Conservation (phyloP, 768 basidiomycete species). For the Coprinopsis cinerea region DNA sequence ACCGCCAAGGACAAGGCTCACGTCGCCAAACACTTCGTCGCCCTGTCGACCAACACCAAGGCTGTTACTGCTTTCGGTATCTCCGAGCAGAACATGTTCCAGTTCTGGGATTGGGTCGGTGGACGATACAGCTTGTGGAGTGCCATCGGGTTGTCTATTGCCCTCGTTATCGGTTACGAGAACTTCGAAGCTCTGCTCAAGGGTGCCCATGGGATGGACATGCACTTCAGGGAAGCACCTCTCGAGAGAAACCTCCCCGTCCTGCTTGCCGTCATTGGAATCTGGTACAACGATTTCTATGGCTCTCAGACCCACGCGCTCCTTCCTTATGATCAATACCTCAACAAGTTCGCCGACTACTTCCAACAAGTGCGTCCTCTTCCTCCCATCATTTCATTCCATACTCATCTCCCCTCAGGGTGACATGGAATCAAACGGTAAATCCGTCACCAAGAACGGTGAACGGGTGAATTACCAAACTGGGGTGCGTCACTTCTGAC, state of each 20-base stretch:
- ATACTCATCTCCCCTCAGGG: too few relatives aligned
- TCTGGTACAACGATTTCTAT: slow-evolving; percentile 99
- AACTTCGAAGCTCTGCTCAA: slow-evolving; percentile 86
- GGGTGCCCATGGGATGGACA: slow-evolving; percentile 97
- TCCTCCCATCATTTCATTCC: background rate
- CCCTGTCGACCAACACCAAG: slow-evolving; percentile 92
- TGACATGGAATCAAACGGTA: slow-evolving; percentile 99
- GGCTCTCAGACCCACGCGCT: slow-evolving; percentile 93
- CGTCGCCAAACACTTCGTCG: slow-evolving; percentile 98
- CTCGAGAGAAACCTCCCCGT: slow-evolving; percentile 91
- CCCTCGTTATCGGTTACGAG: slow-evolving; percentile 87
- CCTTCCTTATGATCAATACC: slow-evolving; percentile 97
- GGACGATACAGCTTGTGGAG: slow-evolving; percentile 98
- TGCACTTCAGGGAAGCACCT: slow-evolving; percentile 87
- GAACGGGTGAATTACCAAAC: slow-evolving; percentile 94
- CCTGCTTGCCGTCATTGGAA: slow-evolving; percentile 79
- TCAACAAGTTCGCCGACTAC: slow-evolving; percentile 99
- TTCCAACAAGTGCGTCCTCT: slow-evolving; percentile 75
- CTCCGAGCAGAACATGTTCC: slow-evolving; percentile 91
- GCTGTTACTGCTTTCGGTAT: slow-evolving; percentile 95
- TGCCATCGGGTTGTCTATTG: slow-evolving; percentile 94
- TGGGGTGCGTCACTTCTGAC: slow-evolving; percentile 53
- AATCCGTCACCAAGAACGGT: slow-evolving; percentile 91
- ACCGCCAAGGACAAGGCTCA: slow-evolving; percentile 81
- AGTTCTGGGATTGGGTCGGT: slow-evolving; percentile 99